phyloP scores from a whole-genome alignment of 2,329 filamentous ascomycete species.

The Monilinia vaccinii-corymbosi region DNA sequence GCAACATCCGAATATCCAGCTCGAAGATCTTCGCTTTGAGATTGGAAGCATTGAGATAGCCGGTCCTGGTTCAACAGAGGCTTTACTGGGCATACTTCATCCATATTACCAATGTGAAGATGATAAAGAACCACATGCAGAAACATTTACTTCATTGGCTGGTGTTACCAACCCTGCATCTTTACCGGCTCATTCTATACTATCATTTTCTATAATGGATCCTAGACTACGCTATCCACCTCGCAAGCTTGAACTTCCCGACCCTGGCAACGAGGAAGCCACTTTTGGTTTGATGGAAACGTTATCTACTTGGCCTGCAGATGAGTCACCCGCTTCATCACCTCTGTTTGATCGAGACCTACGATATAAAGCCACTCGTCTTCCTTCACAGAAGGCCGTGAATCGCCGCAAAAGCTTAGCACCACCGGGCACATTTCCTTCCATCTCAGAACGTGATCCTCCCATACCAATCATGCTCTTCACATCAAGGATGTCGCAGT shows the following conservation, averaged over 20 bases:
- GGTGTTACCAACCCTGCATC: slow-evolving; percentile 59
- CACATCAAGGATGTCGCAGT: slow-evolving; percentile 42
- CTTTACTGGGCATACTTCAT: slow-evolving; percentile 60
- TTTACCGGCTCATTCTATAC: slow-evolving; percentile 58
- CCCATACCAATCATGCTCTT: slow-evolving; percentile 69
- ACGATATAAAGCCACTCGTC: slow-evolving; percentile 54
- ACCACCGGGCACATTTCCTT: slow-evolving; percentile 53
- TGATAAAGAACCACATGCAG: slow-evolving; percentile 35
- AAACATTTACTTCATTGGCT: slow-evolving; percentile 42
- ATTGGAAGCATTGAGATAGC: slow-evolving; percentile 62
- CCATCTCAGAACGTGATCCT: slow-evolving; percentile 53
- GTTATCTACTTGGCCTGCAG: slow-evolving; percentile 60
- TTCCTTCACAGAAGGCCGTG: slow-evolving; percentile 70
- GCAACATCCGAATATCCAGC: slow-evolving; percentile 49
- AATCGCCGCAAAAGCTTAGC: slow-evolving; percentile 63
- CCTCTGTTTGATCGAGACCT: slow-evolving; percentile 59
- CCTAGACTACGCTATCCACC: slow-evolving; percentile 74
- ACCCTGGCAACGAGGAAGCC: slow-evolving; percentile 31
- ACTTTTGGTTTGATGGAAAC: slow-evolving; percentile 43
- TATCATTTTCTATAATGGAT: slow-evolving; percentile 68
- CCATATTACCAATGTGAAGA: slow-evolving; percentile 34
- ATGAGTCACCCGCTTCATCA: slow-evolving; percentile 39
- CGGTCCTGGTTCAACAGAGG: slow-evolving; percentile 71
- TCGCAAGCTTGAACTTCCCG: slow-evolving; percentile 38
- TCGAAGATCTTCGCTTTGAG: slow-evolving; percentile 62